A percentile compares a stretch with the other conserved stretches of the same genome.
These are phyloP conservation scores for Talaromyces islandicus DNA, from an alignment of 2,329 filamentous ascomycete species.

Conservation along the genomic window DNA sequence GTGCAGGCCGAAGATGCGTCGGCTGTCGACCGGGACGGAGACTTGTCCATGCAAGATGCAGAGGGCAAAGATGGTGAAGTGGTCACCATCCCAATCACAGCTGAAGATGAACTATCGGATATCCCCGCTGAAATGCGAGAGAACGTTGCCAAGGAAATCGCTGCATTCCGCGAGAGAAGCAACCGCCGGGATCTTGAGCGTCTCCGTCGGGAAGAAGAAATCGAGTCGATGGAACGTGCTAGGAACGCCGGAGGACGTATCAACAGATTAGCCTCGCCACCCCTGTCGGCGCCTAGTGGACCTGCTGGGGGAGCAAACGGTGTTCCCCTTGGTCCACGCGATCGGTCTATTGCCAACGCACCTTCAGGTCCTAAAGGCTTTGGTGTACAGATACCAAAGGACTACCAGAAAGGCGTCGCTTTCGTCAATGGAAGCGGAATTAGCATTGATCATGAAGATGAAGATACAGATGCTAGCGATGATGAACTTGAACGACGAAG, in stretches of 20 bases:
- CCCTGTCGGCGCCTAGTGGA: constrained; percentile 55
- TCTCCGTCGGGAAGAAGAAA: constrained; percentile 80
- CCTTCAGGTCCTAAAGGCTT: constrained; percentile 65
- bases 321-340: constrained; percentile 68
- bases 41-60: constrained; percentile 62
- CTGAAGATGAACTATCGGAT: constrained; percentile 90
- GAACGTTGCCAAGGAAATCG: constrained; percentile 88
- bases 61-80: constrained; percentile 61
- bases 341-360: constrained; percentile 47
- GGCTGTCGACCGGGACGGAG: constrained; percentile 58
- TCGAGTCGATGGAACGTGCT: constrained; percentile 77
- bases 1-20: constrained; percentile 41
- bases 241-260: constrained; percentile 58
- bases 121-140: constrained; percentile 96
- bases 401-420: constrained; percentile 69
- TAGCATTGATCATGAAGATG: constrained; percentile 64
- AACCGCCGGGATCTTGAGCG: constrained; percentile 84
- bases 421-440: constrained; percentile 76
- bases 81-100: constrained; percentile 78
- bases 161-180: constrained; percentile 87
- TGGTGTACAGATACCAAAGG: constrained; percentile 58
- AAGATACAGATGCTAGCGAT: constrained; percentile 83
- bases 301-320: constrained; percentile 63
- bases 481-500: constrained; percentile 73
- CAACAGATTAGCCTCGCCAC: constrained; percentile 67